These are phyloP conservation scores for Fusarium sp. DNA, from an alignment of 2,329 filamentous ascomycete genomes.

Conservation along the genomic window DNA sequence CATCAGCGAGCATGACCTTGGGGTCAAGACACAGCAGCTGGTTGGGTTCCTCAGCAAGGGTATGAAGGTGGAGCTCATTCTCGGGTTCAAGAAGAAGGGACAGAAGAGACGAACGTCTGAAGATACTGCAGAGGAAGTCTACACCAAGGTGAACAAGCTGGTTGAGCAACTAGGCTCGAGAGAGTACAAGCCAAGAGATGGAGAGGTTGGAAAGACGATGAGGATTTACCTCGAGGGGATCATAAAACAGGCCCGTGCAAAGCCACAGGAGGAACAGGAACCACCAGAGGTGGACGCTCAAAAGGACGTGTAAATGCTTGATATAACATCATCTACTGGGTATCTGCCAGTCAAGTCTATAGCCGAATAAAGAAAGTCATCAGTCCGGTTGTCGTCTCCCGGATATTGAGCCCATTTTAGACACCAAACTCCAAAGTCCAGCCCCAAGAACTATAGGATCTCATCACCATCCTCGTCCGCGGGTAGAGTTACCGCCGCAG, in stretches of 20 bases:
- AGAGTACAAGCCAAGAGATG: slow-evolving; percentile 58
- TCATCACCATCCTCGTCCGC: slow-evolving; percentile 48
- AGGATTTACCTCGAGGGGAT: slow-evolving; percentile 55
- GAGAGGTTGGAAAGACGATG: slow-evolving; percentile 55
- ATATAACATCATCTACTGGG: slow-evolving; percentile 36
- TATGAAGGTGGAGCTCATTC: slow-evolving; percentile 75
- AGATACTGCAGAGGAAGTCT: slow-evolving; percentile 69
- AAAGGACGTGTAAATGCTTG: background rate
- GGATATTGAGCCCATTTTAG: slow-evolving; percentile 37
- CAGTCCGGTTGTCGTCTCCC: slow-evolving; percentile 23
- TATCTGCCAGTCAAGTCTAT: slow-evolving; percentile 36
- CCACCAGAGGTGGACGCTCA: background rate
- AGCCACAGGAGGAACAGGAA: background rate
- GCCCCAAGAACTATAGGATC: slow-evolving; percentile 42
- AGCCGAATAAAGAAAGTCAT: slow-evolving; percentile 26
- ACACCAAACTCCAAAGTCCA: slow-evolving; percentile 42
- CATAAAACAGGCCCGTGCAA: slow-evolving; percentile 16
- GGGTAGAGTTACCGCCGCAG: slow-evolving; percentile 13
- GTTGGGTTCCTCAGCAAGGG: slow-evolving; percentile 78
- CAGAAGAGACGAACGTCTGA: slow-evolving; percentile 65
- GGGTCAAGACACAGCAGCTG: slow-evolving; percentile 75
- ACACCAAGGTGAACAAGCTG: slow-evolving; percentile 54
- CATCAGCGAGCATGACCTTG: slow-evolving; percentile 79
- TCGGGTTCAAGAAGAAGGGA: slow-evolving; percentile 71
- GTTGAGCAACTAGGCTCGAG: slow-evolving; percentile 50